Evolutionary conservation across 148 eudicot genomes (phyloP).

Genomic region (Rhododendron mucronatum): DNA sequence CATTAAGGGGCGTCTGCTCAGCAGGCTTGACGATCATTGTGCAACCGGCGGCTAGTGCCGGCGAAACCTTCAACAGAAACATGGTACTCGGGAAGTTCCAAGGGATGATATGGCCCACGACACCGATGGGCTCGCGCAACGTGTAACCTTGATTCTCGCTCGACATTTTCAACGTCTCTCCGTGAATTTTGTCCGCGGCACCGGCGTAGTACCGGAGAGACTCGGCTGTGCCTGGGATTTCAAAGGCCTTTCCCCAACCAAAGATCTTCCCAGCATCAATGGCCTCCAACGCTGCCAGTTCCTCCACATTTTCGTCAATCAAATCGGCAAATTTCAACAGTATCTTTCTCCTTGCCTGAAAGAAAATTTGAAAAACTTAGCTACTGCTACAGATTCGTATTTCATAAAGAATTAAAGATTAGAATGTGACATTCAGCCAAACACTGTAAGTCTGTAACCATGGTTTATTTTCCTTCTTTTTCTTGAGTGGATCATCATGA

Average conservation of each 20-base stretch:
- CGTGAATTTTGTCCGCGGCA: conserved; percentile 89
- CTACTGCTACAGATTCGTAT: not conserved
- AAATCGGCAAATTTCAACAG: conserved; percentile 52
- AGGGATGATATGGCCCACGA: conserved; percentile 76
- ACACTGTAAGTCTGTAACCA: not conserved
- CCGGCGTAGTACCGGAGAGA: conserved; percentile 66
- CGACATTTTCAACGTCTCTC: conserved; percentile 68
- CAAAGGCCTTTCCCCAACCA: conserved; percentile 31
- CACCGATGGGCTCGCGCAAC: conserved; percentile 73
- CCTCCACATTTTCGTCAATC: conserved; percentile 37
- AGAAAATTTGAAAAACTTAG: not conserved
- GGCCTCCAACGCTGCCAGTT: conserved; percentile 42
- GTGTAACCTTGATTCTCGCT: conserved; percentile 72
- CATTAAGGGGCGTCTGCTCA: conserved; percentile 81
- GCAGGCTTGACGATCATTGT: conserved; percentile 92
- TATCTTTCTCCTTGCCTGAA: conserved; percentile 41
- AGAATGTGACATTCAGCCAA: not conserved
- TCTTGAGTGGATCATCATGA: not conserved
- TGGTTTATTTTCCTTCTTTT: not conserved
- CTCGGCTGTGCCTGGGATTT: conserved; percentile 47
- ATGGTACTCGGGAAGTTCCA: conserved; percentile 73
- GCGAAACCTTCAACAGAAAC: conserved; percentile 70
- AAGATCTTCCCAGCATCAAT: conserved; percentile 72
- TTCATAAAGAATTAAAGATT: too few relatives aligned
- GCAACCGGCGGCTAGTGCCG: conserved; percentile 85